A percentile compares a stretch with the other conserved stretches of the same genome.
Conservation (phyloP, 768 basidiomycete species). For the Lentinula sp. region DNA sequence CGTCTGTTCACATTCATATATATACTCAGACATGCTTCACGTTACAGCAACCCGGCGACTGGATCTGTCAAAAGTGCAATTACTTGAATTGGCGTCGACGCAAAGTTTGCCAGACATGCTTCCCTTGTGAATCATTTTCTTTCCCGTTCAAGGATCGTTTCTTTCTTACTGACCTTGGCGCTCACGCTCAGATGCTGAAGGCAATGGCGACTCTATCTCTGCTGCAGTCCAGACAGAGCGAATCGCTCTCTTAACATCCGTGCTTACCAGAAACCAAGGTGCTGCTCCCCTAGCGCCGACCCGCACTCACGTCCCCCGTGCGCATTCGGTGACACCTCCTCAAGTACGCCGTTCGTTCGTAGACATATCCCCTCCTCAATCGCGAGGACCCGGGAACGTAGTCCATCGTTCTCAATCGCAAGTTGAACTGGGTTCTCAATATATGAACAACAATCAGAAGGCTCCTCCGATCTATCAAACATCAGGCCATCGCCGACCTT, state of each 20-base stretch:
- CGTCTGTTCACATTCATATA: slow-evolving; percentile 9
- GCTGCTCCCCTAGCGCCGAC: slow-evolving; percentile 11
- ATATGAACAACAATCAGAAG: slow-evolving; percentile 19
- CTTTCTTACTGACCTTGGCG: slow-evolving; percentile 7
- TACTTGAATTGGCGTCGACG: slow-evolving; percentile 85
- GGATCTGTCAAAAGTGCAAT: slow-evolving; percentile 80
- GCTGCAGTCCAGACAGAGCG: slow-evolving; percentile 81
- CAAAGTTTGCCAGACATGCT: slow-evolving; percentile 87
- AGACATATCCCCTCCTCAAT: slow-evolving; percentile 25
- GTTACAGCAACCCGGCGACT: slow-evolving; percentile 65
- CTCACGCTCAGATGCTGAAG: slow-evolving; percentile 66
- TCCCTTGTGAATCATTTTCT: slow-evolving; percentile 55
- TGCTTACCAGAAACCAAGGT: slow-evolving; percentile 53
- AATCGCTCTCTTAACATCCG: slow-evolving; percentile 71
- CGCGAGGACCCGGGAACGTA: slow-evolving; percentile 16
- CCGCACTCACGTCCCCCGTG: slow-evolving; percentile 22
- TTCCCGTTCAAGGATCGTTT: not conserved
- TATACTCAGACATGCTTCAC: not conserved
- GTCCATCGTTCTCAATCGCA: slow-evolving; percentile 52
- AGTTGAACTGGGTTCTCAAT: slow-evolving; percentile 38
- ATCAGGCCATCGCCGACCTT: slow-evolving; percentile 34
- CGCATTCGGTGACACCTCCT: slow-evolving; percentile 42
- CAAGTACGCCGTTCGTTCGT: slow-evolving; percentile 34
- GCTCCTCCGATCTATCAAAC: slow-evolving; percentile 69
- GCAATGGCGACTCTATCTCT: slow-evolving; percentile 84